Evolutionary conservation across 2,329 filamentous ascomycete species (phyloP), one percentile per base, ranked within the genome.

Genomic region (Arthroderma sp.): DNA sequence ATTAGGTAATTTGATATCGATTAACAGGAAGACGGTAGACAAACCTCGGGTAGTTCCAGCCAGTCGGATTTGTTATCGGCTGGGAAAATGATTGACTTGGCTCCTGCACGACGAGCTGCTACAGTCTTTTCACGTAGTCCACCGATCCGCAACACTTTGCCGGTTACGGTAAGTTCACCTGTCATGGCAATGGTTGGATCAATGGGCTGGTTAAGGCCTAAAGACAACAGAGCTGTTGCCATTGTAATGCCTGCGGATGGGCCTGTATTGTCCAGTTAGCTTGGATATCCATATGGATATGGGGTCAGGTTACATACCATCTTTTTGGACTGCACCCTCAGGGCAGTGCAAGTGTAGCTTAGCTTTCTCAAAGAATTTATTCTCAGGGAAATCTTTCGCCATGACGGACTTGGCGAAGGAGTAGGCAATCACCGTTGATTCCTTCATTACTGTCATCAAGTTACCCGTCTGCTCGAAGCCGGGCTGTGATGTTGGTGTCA

Each of bases 121-220:
- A 98, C 89, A 5, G 91, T 95, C 80, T 98, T 98, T 70, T 98
- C 91, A 39, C 91, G 74, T 54, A 98, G 68, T 0, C 91, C 91
- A 41, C 91, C 91, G 61, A 98, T 98, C 50, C 91, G 76, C 43
- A 98, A 69, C 2, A 98, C 89, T 68, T 98, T 98, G 44, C 91
- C 91, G 1, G 91, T 98, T 43, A 98, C 80, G 1, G 93, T 98
- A 51, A 98, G 71, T 66, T 98, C 91, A 51, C 91, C 91, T 1
- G 91, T 98, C 91, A 98, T 98, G 47, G 93, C 89, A 53, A 96
- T 80, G 0, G 85, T 86, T 5, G 89, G 85, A 58, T 87, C 75
- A 41, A 98, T 73, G 10, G 81, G 74, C 38, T 75, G 74, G 53
- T 94, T 78, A 34, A 96, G 69, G 6, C 86, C 89, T 49, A 98